Conservation (phyloP, 768 basidiomycete species). For the Mycena maculata region DNA sequence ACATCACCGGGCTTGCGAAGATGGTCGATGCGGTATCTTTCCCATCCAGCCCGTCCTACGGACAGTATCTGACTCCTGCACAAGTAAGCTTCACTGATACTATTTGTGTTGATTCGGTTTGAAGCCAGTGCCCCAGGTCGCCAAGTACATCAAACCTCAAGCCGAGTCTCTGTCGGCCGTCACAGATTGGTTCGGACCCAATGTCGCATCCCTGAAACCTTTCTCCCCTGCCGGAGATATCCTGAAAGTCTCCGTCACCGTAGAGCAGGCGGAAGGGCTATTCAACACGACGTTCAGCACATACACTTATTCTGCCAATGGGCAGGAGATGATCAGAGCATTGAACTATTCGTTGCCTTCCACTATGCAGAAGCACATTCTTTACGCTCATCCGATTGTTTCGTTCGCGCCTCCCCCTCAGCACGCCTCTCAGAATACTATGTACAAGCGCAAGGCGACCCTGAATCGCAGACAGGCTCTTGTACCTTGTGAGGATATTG, state of each 20-base stretch:
- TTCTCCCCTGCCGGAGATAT: slow-evolving; percentile 16
- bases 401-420: slow-evolving; percentile 4
- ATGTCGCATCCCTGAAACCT: slow-evolving; percentile 1
- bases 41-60: slow-evolving; percentile 2
- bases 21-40: slow-evolving; percentile 9
- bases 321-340: slow-evolving; percentile 7
- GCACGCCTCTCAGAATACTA: background rate
- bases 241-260: slow-evolving; percentile 13
- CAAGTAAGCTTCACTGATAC: background rate
- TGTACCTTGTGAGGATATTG: slow-evolving; percentile 15
- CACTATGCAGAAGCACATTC: slow-evolving; percentile 1
- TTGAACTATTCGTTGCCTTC: slow-evolving; percentile 16
- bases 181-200: background rate
- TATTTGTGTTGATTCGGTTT: background rate
- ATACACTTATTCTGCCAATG: slow-evolving; percentile 4
- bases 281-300: slow-evolving; percentile 15
- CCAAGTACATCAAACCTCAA: slow-evolving; percentile 10
- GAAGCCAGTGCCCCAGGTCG: background rate
- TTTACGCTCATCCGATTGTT: slow-evolving; percentile 5
- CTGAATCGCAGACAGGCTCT: slow-evolving; percentile 9
- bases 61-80: slow-evolving; percentile 5
- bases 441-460: slow-evolving; percentile 9
- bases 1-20: slow-evolving; percentile 8
- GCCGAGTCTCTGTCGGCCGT: slow-evolving; percentile 7
- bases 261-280: slow-evolving; percentile 11